phyloP scores from a whole-genome alignment of 2,329 filamentous ascomycete genomes.

The Fonsecaea pugnacius region DNA sequence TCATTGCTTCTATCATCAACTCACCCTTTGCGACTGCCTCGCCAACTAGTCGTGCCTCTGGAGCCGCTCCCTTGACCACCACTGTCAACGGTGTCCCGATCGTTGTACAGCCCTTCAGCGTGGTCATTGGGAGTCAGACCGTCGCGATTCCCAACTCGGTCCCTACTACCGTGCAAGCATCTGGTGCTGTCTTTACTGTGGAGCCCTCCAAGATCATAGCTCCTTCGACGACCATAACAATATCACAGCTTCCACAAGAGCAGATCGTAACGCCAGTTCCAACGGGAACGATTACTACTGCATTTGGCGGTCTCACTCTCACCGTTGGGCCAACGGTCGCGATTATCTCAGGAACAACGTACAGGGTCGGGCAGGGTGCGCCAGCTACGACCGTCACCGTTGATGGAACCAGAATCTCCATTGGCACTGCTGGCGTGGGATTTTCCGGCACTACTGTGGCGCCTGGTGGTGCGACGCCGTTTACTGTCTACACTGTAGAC shows the following conservation, averaged over 20 bases:
- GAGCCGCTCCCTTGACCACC: conserved; percentile 23
- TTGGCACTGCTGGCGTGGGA: conserved; percentile 37
- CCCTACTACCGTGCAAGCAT: conserved; percentile 26
- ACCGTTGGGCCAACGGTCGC: conserved; percentile 38
- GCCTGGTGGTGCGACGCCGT: conserved; percentile 22
- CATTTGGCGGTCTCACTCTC: conserved; percentile 31
- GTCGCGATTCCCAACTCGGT: conserved; percentile 32
- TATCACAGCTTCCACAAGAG: conserved; percentile 18
- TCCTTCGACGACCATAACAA: conserved; percentile 29
- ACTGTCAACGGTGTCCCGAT: conserved; percentile 33
- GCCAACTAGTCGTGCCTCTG: conserved; percentile 4
- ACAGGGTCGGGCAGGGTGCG: conserved; percentile 36
- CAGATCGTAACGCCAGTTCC: conserved; percentile 13
- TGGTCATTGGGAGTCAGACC: conserved; percentile 34
- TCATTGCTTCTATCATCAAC: conserved; percentile 34
- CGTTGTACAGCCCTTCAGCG: conserved; percentile 29
- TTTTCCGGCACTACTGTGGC: conserved; percentile 37
- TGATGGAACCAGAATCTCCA: conserved; percentile 35
- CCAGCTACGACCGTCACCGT: conserved; percentile 34
- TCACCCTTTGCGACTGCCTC: conserved; percentile 29
- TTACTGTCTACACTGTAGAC: conserved; percentile 31
- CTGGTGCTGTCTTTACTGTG: conserved; percentile 33
- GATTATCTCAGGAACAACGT: conserved; percentile 38
- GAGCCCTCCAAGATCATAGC: conserved; percentile 32
- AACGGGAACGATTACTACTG: conserved; percentile 24